Base-by-base conservation (phyloP, 441 rosid species). In the Euphorbia celastroides region DNA sequence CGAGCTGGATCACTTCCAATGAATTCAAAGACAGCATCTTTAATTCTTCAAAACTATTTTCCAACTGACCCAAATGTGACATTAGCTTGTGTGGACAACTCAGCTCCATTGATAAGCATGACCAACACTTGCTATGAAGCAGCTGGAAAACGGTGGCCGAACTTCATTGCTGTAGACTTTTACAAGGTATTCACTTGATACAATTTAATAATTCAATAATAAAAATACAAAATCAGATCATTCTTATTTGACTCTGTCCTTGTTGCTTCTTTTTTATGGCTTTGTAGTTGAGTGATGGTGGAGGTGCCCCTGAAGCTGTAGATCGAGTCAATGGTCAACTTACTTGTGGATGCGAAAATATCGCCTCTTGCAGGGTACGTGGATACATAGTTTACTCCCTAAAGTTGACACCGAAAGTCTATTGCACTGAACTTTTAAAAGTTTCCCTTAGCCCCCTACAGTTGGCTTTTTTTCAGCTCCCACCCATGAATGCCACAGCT, bases 81-180 rank as follows among this genome's bases (percentile, higher is more conserved):
- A 20, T 67, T 56, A 74, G 82, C 81, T 9, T 94, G 99, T 57
- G 8, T 72, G 34, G 96, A 91, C 70, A 94, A 94, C 72, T 94
- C 99, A 16, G 82, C 86, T 72, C 84, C 92, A 0, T 73, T 93
- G 78, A 71, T 74, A 14, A 78, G 70, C 65, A 88, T 88, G 92
- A 80, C 81, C 74, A 83, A 66, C 42, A 80, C 93, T 58, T 94
- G 99, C 71, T 77, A 80, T 8, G 77, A 78, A 74, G 96, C 89
- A 56, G 81, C 92, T 34, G 88, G 92, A 16, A 77, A 86, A 65
- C 78, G 99, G 46, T 94, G 99, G 99, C 97, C 97, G 46, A 94
- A 94, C 84, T 94, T 91, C 90, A 91, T 92, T 2, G 85, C 99
- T 0, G 97, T 94, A 23, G 99, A 88, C 69, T 89, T 75, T 74